A percentile compares a stretch with the other conserved stretches of the same genome.
Evolutionary conservation across 306 rosid species (phyloP).

Genomic region (Begonia loranthoides): DNA sequence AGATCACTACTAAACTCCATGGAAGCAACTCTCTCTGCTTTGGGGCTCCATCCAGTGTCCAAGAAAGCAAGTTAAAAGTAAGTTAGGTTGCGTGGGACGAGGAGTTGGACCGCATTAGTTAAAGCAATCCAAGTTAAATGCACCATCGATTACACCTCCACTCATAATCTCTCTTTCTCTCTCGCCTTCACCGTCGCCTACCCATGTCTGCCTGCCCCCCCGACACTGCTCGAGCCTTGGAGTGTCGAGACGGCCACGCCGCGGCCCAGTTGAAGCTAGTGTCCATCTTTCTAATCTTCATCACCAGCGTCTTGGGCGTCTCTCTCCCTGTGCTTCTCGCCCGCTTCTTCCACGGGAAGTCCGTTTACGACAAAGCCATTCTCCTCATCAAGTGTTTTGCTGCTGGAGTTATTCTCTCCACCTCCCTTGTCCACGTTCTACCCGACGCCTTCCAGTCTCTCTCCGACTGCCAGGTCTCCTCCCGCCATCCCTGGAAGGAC

Average conservation of each 20-base stretch:
- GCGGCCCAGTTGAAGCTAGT: conserved; percentile 47
- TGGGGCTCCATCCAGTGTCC: no score
- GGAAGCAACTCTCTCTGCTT: no score
- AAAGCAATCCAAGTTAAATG: no score
- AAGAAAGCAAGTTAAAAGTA: no score
- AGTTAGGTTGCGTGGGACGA: background rate
- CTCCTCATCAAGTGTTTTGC: conserved; percentile 74
- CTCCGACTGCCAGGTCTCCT: conserved; percentile 65
- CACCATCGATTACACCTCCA: no score
- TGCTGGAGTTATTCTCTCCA: conserved; percentile 90
- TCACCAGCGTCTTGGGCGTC: conserved; percentile 64
- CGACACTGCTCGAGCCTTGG: conserved; percentile 25
- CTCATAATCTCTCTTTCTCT: no score
- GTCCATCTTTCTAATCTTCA: conserved; percentile 61
- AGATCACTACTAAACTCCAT: no score
- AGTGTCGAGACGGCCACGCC: conserved; percentile 51
- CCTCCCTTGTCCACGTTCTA: conserved; percentile 92
- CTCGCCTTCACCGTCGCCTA: background rate
- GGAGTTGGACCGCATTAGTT: background rate
- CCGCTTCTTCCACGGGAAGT: conserved; percentile 59
- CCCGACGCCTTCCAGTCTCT: conserved; percentile 85
- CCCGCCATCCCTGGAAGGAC: conserved; percentile 77
- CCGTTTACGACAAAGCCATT: conserved; percentile 60
- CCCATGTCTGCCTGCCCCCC: conserved; percentile 35
- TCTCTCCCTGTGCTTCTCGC: conserved; percentile 61